Base-by-base conservation (phyloP, 768 basidiomycete species). In the Mycena sanguinolenta region DNA sequence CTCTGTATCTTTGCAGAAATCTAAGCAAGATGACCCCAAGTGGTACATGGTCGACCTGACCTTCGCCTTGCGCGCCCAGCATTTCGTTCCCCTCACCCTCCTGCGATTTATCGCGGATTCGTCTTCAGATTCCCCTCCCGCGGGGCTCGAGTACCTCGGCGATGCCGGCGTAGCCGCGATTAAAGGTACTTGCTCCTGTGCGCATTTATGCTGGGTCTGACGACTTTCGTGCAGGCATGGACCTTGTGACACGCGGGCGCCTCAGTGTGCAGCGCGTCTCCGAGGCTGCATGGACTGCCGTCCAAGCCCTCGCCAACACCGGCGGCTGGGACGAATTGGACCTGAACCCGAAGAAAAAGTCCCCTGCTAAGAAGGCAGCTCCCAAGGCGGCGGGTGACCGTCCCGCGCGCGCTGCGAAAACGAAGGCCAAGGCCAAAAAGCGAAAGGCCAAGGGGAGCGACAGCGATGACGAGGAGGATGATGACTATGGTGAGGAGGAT, bases 11-110 rank as follows among this genome's bases (percentile, higher is more conserved):
- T n/a, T n/a, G n/a, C 75, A 95, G 94, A 97, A 97, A 89, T 88
- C 95, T 2, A 86, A 95, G 65, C 75, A 90, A 75, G 84, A 86
- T 4, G 84, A 90, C 14, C 96, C 96, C 2, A 94, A 87, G 77
- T 98, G 96, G 96, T 96, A 86, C 83, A 98, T 98, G 96, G 93
- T 96, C 39, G 91, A 95, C 74, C 82, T 92, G 60, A 87, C 86
- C 36, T 96, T 97, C 78, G 74, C 80, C 19, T 82, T 87, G 8
- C 89, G 93, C 27, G 86, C 92, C 7, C 73, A 79, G 34, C 84
- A 96, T 81, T 95, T 95, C 62, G 87, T 97, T 14, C 91, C 96
- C 3, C 85, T 97, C 14, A 83, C 91, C 8, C 84, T 97, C 0
- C 84, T 98, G 50, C 90, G 91, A 28, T 82, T 85, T 58, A 87